phyloP scores from a whole-genome alignment of 148 eudicot genomes.

The Rhododendron mucronatum region DNA sequence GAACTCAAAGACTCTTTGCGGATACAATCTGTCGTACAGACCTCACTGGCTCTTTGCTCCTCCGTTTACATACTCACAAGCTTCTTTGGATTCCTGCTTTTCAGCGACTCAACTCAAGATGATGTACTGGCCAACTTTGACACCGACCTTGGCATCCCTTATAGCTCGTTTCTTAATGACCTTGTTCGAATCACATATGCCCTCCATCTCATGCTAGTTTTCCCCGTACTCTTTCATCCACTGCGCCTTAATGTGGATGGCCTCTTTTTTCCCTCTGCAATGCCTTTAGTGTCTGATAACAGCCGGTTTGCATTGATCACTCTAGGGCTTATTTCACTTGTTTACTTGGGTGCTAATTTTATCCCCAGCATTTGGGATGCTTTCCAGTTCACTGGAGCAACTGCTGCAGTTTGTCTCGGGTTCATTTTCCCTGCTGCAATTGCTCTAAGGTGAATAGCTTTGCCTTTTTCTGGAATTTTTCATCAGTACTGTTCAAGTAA shows the following conservation, averaged over 20 bases:
- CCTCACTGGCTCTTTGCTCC: constrained; percentile 61
- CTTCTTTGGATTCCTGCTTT: constrained; percentile 70
- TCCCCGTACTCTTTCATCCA: constrained; percentile 61
- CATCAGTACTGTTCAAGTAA: not conserved
- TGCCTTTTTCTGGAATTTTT: not conserved
- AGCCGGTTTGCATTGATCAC: constrained; percentile 43
- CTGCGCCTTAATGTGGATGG: constrained; percentile 63
- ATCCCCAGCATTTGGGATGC: constrained; percentile 95
- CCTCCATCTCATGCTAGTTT: constrained; percentile 75
- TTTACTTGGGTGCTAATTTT: constrained; percentile 56
- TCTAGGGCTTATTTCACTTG: constrained; percentile 25
- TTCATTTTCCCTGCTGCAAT: constrained; percentile 75
- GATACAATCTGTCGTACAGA: constrained; percentile 50
- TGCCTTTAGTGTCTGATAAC: constrained; percentile 38
- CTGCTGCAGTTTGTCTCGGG: constrained; percentile 78
- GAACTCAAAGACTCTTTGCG: constrained; percentile 57
- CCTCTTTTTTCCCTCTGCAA: constrained; percentile 47
- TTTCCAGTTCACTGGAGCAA: constrained; percentile 95
- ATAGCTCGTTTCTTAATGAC: constrained; percentile 50
- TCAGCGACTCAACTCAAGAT: constrained; percentile 61
- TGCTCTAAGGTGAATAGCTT: not conserved
- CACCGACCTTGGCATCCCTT: constrained; percentile 59
- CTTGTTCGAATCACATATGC: constrained; percentile 73
- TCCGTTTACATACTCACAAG: constrained; percentile 60
- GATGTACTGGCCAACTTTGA: constrained; percentile 79